A percentile compares a stretch with the other conserved stretches of the same genome.
phyloP scores from a whole-genome alignment of 192 early-diverging fungal species.

The Neocallimastix lanati region DNA sequence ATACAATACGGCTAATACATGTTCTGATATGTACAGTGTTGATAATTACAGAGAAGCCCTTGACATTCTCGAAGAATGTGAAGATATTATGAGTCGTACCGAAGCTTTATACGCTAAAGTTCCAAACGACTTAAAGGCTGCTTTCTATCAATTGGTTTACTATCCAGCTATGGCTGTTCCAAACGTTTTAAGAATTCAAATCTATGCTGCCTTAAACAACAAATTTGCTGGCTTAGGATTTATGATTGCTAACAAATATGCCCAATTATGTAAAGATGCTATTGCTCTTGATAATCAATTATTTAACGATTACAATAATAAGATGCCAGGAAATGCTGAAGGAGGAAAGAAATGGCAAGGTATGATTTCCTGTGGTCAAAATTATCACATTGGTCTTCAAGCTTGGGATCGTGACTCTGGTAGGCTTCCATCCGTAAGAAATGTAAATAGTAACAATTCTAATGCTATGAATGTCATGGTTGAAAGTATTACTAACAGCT shows the following conservation, averaged over 20 bases:
- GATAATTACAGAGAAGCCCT: neutral
- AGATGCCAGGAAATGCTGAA: neutral
- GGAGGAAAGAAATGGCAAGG: neutral
- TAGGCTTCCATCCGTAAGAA: neutral
- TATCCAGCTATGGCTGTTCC: slow-evolving; percentile 5
- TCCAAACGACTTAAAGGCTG: neutral
- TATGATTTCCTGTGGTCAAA: neutral
- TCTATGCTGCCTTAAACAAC: slow-evolving; percentile 1
- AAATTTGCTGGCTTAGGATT: neutral
- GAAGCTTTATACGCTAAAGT: neutral
- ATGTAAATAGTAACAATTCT: neutral
- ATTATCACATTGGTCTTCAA: neutral
- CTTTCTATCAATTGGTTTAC: slow-evolving; percentile 10
- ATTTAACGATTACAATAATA: neutral
- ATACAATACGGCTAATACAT: neutral
- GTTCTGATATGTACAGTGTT: neutral
- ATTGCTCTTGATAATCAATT: neutral
- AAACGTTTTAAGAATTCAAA: slow-evolving; percentile 3
- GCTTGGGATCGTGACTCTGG: neutral
- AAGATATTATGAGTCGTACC: neutral
- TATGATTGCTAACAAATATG: slow-evolving; percentile 5
- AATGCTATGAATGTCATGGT: neutral
- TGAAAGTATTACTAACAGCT: neutral
- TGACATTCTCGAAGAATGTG: neutral
- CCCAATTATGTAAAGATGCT: neutral